Evolutionary conservation across 2,329 filamentous ascomycete species (phyloP), one percentile per base, ranked within the genome.

Genomic region (Alternaria solani): DNA sequence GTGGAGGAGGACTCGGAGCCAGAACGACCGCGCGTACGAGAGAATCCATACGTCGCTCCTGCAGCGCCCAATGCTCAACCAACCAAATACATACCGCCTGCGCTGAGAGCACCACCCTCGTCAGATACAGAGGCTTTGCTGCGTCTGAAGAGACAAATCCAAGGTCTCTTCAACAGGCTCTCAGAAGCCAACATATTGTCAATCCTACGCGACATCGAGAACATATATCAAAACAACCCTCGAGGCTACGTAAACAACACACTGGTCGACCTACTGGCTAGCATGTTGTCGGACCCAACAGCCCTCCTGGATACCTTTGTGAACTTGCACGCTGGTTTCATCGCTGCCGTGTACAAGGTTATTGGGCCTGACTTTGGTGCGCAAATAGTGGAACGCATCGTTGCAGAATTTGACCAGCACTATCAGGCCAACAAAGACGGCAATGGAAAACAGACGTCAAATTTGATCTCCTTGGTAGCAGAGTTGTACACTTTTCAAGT

Each of bases 401-500:
- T 96, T 16, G 87, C 90, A 47, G 87, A 89, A 8, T 93, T 98
- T 73, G 88, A 91, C 63, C 82, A 85, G 18, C 83, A 88, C 61
- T 91, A 92, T 66, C 81, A 81, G 57, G 76, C 25, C 4, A 77
- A 75, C 56, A 79, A 79, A 47, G 59, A 67, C 5, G 74, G 73
- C 3, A 72, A 76, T 5, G 78, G 77, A 32, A 79, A 80, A 41
- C 93, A 93, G 74, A 85, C 89, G 56, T 83, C 86, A 2, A 97
- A 99, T 75, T 79, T 97, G 43, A 86, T 97, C 30, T 91, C 91
- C 1, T 86, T 98, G 30, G 81, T 98, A 14, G 89, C 94, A 0
- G 89, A 97, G 72, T 84, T 98, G 39, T 99, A 98, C 80, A 94
- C 92, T 51, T 96, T 99, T 74, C 92, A 96, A 70, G 88, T 97